These are phyloP conservation scores for Borovskyia barvae DNA, from an alignment of 208 protist species.

Conservation along the genomic window DNA sequence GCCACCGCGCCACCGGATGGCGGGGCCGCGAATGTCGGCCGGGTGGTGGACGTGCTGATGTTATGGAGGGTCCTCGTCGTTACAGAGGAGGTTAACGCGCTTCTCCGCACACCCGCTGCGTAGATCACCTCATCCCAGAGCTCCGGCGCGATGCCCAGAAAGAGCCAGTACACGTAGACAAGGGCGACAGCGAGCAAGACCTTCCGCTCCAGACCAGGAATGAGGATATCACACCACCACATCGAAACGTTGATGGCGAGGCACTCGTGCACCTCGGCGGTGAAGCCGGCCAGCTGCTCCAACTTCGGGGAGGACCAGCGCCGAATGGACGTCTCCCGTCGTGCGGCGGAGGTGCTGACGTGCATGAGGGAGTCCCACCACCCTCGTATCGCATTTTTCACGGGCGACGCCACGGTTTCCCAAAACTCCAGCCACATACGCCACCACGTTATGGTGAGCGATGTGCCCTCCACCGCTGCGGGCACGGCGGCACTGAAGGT, in stretches of 20 bases:
- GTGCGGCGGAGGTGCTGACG: constrained; percentile 34
- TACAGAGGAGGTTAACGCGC: too few relatives aligned
- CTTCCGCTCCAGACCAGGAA: constrained; percentile 7
- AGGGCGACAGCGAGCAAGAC: constrained; percentile 11
- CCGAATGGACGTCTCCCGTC: constrained; percentile 69
- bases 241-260: constrained; percentile 27
- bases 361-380: constrained; percentile 75
- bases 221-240: constrained; percentile 27
- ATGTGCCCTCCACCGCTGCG: constrained; percentile 42
- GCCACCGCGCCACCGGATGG: too few relatives aligned
- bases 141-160: constrained; percentile 23
- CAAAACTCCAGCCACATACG: constrained; percentile 73
- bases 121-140: constrained; percentile 27
- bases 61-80: too few relatives aligned
- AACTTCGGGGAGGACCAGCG: constrained; percentile 57
- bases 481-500: constrained; percentile 22
- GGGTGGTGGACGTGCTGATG: constrained; percentile 1
- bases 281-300: constrained; percentile 6
- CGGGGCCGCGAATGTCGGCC: background rate
- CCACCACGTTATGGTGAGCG: constrained; percentile 61
- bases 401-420: constrained; percentile 69
- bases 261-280: constrained; percentile 25
- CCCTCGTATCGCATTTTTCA: constrained; percentile 79
- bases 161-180: constrained; percentile 36
- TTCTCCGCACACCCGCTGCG: constrained; percentile 22